These are phyloP conservation scores for Phytophthora agathidicida DNA, from an alignment of 352 stramenopile species.

Conservation along the genomic window DNA sequence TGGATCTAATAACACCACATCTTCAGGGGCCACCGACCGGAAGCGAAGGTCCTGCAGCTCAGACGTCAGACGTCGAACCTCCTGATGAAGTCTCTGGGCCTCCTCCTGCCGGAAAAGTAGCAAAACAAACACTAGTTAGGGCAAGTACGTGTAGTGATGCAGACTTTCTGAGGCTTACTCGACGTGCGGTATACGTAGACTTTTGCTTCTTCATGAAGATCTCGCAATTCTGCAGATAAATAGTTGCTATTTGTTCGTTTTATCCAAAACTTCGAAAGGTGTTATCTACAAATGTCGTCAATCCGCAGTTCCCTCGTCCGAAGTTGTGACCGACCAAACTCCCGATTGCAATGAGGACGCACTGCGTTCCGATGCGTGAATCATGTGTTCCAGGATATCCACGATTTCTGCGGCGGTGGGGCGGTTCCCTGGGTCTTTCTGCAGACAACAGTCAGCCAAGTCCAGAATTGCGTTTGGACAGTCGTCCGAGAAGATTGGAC, in stretches of 20 bases:
- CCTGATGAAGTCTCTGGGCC: conserved; percentile 18
- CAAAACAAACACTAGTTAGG: background rate
- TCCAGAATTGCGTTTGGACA: conserved; percentile 50
- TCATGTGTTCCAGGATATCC: conserved; percentile 37
- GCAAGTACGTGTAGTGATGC: background rate
- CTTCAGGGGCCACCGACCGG: conserved; percentile 7
- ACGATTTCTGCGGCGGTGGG: conserved; percentile 47
- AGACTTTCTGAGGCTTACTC: background rate
- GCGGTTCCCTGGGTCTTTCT: conserved; percentile 35
- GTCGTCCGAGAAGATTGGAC: conserved; percentile 38
- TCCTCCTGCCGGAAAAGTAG: conserved; percentile 27
- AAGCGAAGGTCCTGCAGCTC: conserved; percentile 24
- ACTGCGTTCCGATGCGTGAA: conserved; percentile 36
- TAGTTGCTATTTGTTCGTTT: conserved; percentile 15
- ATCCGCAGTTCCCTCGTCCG: conserved; percentile 6
- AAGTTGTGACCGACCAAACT: conserved; percentile 33
- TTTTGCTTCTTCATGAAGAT: conserved; percentile 40
- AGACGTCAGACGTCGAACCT: conserved; percentile 18
- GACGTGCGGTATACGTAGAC: conserved; percentile 21
- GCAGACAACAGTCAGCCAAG: conserved; percentile 44
- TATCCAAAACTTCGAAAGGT: conserved; percentile 17
- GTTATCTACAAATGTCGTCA: background rate
- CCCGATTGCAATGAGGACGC: conserved; percentile 31
- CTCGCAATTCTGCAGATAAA: too few species aligned
- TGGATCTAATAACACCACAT: conserved; percentile 13